Evolutionary conservation across 1,284 basidiomycete species (phyloP).

Genomic region (Ceratobasidium theobromae): DNA sequence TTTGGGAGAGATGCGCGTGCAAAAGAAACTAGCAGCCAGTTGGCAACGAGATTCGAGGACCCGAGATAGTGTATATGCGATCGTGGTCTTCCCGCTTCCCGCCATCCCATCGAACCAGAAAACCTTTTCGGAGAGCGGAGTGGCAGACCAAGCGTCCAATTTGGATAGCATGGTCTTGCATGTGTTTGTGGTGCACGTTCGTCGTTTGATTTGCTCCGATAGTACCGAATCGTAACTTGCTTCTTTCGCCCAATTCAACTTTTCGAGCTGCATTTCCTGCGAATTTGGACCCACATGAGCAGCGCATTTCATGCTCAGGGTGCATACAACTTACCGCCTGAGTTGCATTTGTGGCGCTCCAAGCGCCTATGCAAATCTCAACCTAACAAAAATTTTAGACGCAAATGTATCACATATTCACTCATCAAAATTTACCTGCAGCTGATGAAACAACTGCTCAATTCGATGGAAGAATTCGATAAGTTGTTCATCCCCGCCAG

Average conservation of each 20-base stretch:
- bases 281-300: no score
- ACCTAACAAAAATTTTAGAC: no score
- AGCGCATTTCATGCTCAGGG: no score
- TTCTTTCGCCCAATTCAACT: not conserved
- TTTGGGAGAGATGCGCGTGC: not conserved
- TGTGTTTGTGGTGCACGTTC: not conserved
- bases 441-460: no score
- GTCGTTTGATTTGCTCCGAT: not conserved
- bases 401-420: no score
- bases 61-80: not conserved
- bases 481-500: no score
- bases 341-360: no score
- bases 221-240: slow-evolving; percentile 2
- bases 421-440: no score
- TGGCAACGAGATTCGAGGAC: not conserved
- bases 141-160: not conserved
- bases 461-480: no score
- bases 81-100: not conserved
- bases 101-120: not conserved
- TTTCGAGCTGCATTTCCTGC: no score
- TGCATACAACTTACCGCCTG: no score
- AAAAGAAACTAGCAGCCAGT: not conserved
- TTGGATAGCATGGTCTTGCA: not conserved
- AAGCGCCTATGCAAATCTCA: no score
- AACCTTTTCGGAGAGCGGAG: not conserved